These are phyloP conservation scores for Schizochytrium sp. DNA, from an alignment of 108 stramenopile genomes.

Conservation along the genomic window DNA sequence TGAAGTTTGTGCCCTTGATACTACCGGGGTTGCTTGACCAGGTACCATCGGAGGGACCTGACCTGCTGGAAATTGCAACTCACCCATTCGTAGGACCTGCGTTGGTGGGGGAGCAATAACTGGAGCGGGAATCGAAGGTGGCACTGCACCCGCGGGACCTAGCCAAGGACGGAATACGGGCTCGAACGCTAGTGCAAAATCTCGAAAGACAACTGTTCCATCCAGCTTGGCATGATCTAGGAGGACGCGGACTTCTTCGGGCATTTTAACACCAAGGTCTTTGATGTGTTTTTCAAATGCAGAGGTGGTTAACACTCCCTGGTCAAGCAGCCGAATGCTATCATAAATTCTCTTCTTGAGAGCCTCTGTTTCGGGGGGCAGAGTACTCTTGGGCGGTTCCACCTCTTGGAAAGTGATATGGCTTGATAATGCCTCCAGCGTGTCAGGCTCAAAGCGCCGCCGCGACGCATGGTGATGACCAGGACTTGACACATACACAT, in stretches of 20 bases:
- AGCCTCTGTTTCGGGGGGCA: neutral
- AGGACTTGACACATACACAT: neutral
- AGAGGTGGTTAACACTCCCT: conserved; percentile 13
- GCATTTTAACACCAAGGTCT: conserved; percentile 10
- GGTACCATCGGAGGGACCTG: neutral
- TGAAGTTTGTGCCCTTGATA: neutral
- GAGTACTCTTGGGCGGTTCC: neutral
- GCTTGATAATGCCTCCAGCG: conserved; percentile 26
- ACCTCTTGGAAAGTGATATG: conserved; percentile 25
- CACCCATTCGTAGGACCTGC: neutral
- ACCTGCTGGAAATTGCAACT: neutral
- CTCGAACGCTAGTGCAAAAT: conserved; percentile 54
- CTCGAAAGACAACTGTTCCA: conserved; percentile 3
- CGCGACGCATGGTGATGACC: neutral
- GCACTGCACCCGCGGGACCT: conserved; percentile 8
- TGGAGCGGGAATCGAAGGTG: neutral
- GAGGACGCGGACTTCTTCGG: neutral
- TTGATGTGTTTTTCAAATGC: neutral
- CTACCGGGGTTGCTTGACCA: neutral
- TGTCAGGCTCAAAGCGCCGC: conserved; percentile 26
- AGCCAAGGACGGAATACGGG: conserved; percentile 30
- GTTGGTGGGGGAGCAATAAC: neutral
- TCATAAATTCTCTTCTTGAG: conserved; percentile 16
- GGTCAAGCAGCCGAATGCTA: conserved; percentile 46
- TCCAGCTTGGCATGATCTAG: conserved; percentile 8